Conservation (phyloP, 441 rosid species). For the Viola pubescens region DNA sequence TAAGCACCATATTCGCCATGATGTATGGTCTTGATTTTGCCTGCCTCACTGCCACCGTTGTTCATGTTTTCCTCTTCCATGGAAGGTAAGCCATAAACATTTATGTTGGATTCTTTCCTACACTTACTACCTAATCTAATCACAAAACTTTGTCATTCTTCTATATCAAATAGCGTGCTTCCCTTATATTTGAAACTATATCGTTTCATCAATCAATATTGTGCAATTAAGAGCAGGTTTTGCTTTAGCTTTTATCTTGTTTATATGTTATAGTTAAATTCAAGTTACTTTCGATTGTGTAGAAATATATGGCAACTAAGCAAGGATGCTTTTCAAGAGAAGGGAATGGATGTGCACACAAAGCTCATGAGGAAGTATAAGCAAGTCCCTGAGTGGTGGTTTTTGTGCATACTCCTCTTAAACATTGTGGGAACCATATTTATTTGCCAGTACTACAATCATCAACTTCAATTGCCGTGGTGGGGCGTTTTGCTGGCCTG, state of each 20-base stretch:
- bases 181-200: background rate
- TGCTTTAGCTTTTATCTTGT: conserved; percentile 1
- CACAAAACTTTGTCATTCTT: background rate
- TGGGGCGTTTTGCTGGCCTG: conserved; percentile 93
- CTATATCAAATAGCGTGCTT: background rate
- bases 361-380: conserved; percentile 63
- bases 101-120: background rate
- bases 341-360: conserved; percentile 61
- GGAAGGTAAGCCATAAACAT: conserved; percentile 40
- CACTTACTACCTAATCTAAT: background rate
- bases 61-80: conserved; percentile 76
- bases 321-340: conserved; percentile 53
- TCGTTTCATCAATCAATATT: background rate
- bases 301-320: conserved; percentile 83
- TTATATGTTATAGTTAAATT: background rate
- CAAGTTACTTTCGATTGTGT: conserved; percentile 8
- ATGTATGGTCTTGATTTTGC: conserved; percentile 82
- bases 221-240: background rate
- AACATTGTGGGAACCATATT: conserved; percentile 52
- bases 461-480: conserved; percentile 85
- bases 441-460: conserved; percentile 65
- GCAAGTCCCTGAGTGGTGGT: conserved; percentile 90
- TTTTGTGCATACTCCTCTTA: conserved; percentile 52
- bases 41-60: conserved; percentile 64
- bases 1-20: conserved; percentile 73